Conservation (phyloP, 305 asterid genomes). For the Solanum hybrid region DNA sequence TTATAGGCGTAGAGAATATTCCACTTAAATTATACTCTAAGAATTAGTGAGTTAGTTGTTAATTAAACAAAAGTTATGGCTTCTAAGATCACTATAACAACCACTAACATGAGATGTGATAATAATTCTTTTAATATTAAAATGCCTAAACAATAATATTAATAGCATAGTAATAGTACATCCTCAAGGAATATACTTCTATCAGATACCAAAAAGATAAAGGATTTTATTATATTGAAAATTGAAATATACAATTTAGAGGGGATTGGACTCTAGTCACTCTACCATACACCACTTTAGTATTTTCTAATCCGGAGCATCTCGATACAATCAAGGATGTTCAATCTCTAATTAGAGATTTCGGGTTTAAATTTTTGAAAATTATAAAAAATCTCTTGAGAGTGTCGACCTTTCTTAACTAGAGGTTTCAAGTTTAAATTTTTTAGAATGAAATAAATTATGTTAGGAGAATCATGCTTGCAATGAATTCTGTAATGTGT, state of each 20-base stretch:
- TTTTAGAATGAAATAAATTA: background rate
- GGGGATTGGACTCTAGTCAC: background rate
- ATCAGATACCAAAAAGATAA: background rate
- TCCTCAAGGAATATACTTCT: background rate
- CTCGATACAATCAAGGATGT: background rate
- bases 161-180: background rate
- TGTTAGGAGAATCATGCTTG: background rate
- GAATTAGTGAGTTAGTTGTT: background rate
- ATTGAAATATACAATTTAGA: background rate
- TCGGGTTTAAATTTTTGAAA: background rate
- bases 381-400: background rate
- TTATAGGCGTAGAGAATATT: background rate
- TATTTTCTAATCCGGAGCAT: background rate
- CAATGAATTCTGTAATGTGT: background rate
- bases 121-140: background rate
- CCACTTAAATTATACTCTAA: background rate
- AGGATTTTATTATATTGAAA: background rate
- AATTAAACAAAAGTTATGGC: background rate
- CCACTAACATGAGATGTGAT: background rate
- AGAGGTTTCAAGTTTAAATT: background rate
- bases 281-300: background rate
- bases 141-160: background rate
- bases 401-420: background rate
- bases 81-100: background rate
- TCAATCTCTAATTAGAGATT: background rate